Evolutionary conservation across 2,329 filamentous ascomycete genomes (phyloP).

Genomic region (Rhinocladiella similis): DNA sequence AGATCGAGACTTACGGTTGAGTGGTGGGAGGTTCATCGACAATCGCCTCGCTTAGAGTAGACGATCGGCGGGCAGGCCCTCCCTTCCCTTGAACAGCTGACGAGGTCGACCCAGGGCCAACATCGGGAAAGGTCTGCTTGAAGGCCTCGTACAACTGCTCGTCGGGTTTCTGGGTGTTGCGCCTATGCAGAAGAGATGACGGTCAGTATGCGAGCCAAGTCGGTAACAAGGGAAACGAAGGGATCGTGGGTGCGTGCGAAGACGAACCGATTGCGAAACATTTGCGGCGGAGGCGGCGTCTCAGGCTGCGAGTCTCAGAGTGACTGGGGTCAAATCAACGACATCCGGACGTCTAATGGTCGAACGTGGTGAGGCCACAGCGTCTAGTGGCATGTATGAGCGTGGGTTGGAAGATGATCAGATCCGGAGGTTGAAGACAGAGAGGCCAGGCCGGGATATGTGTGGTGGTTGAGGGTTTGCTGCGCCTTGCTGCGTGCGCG

Average conservation of each 20-base stretch:
- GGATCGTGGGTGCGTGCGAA: constrained; percentile 13
- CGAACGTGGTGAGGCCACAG: constrained; percentile 9
- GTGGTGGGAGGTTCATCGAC: constrained; percentile 26
- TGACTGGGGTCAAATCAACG: constrained; percentile 24
- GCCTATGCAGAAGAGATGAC: constrained; percentile 49
- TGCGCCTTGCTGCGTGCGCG: constrained; percentile 25
- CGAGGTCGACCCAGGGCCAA: constrained; percentile 54
- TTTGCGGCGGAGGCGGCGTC: constrained; percentile 32
- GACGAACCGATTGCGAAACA: constrained; percentile 52
- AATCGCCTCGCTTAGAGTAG: constrained; percentile 30
- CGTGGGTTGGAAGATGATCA: neutral
- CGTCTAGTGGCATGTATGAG: constrained; percentile 12
- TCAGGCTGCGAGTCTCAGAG: constrained; percentile 23
- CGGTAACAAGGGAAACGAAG: constrained; percentile 15
- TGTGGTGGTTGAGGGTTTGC: constrained; percentile 15
- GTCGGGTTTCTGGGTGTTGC: constrained; percentile 79
- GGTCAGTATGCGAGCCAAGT: constrained; percentile 19
- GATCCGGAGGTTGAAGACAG: neutral
- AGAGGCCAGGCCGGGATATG: constrained; percentile 2
- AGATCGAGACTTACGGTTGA: constrained; percentile 27
- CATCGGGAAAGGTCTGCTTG: constrained; percentile 77
- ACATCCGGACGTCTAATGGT: constrained; percentile 20
- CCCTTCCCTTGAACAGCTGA: constrained; percentile 46
- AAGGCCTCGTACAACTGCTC: constrained; percentile 83
- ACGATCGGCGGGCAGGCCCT: constrained; percentile 37